Percentiles rank a stretch among this genome's conserved stretches.
Evolutionary conservation across 169 alveolate genomes (phyloP).

Genomic region (Plasmodium billcollinsi): DNA sequence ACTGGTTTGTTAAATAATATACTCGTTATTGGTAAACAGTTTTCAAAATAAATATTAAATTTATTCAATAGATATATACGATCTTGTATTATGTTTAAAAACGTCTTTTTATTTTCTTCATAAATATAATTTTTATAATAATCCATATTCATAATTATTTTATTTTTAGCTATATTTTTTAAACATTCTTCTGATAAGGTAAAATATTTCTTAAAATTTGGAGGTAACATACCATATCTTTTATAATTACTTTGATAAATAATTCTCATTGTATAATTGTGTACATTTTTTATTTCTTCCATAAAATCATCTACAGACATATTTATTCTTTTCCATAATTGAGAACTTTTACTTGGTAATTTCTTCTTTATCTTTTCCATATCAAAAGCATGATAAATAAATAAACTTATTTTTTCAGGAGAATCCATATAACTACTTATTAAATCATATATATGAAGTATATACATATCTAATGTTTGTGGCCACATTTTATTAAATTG

Average conservation of each 20-base stretch:
- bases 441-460: conserved; percentile 70
- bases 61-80: conserved; percentile 53
- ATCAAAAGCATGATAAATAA: conserved; percentile 75
- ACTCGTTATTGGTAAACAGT: conserved; percentile 67
- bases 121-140: conserved; percentile 51
- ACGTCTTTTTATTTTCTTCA: conserved; percentile 41
- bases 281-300: conserved; percentile 74
- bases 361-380: conserved; percentile 74
- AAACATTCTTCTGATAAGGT: conserved; percentile 43
- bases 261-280: conserved; percentile 67
- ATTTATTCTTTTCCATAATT: conserved; percentile 76
- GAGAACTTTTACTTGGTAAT: conserved; percentile 67
- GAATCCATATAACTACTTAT: conserved; percentile 77
- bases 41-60: conserved; percentile 68
- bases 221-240: conserved; percentile 65
- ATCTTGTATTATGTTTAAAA: conserved; percentile 72
- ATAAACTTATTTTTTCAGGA: conserved; percentile 65
- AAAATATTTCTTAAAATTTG: conserved; percentile 72
- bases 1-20: conserved; percentile 67
- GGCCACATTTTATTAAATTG: conserved; percentile 70
- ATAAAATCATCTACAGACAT: conserved; percentile 74
- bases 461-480: conserved; percentile 54
- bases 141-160: conserved; percentile 72
- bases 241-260: conserved; percentile 64
- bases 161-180: conserved; percentile 58